A percentile compares a stretch with the other conserved stretches of the same genome.
Conservation (phyloP, 2,329 filamentous ascomycete species). For the Basipetospora chlamydospora region DNA sequence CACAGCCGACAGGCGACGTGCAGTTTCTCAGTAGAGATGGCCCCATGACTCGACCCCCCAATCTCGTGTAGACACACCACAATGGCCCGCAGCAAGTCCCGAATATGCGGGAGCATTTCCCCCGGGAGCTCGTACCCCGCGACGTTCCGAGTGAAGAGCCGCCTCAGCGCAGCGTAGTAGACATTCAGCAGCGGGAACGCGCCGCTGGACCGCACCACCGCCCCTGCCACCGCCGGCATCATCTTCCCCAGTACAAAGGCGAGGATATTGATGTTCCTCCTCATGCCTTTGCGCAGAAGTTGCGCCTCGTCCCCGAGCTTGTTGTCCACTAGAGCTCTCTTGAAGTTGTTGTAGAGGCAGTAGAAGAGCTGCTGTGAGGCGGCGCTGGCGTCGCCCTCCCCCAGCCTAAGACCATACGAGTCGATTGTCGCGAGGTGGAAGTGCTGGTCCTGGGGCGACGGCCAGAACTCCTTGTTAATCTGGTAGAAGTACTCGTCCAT, state of each 20-base stretch:
- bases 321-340: conserved; percentile 34
- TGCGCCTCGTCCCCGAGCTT: conserved; percentile 29
- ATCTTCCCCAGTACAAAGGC: conserved; percentile 35
- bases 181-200: conserved; percentile 35
- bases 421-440: conserved; percentile 40
- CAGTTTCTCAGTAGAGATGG: conserved; percentile 10
- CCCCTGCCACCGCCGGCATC: conserved; percentile 36
- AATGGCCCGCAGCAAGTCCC: conserved; percentile 9
- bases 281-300: conserved; percentile 34
- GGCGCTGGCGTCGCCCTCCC: conserved; percentile 33
- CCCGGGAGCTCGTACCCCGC: conserved; percentile 16
- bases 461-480: conserved; percentile 40
- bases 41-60: conserved; percentile 3
- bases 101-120: conserved; percentile 13
- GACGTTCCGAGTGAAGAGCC: conserved; percentile 9
- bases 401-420: conserved; percentile 38
- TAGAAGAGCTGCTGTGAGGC: conserved; percentile 38
- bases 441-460: conserved; percentile 38
- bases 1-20: conserved; percentile 12
- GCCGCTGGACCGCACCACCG: conserved; percentile 18
- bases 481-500: conserved; percentile 43
- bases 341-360: conserved; percentile 43
- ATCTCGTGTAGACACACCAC: conserved; percentile 11
- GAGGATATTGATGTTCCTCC: conserved; percentile 25
- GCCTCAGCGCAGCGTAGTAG: conserved; percentile 29